Percentiles rank a stretch among this genome's conserved stretches.
Conservation (phyloP, 2,329 filamentous ascomycete species). For the Pyrenochaeta sp. region DNA sequence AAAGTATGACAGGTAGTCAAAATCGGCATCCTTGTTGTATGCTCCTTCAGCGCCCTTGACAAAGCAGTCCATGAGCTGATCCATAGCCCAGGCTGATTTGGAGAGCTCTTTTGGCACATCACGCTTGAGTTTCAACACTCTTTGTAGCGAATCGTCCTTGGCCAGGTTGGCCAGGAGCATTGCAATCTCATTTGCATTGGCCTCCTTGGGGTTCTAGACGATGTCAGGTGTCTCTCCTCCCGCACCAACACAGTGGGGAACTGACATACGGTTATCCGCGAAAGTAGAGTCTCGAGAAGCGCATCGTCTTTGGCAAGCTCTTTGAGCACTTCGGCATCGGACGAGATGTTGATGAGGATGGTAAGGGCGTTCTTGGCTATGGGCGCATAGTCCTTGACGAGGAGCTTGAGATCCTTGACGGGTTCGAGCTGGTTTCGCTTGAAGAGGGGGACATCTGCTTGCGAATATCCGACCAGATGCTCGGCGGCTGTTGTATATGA, state of each 20-base stretch:
- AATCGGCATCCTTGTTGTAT: conserved; percentile 86
- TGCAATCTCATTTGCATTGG: conserved; percentile 81
- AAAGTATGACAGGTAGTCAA: conserved; percentile 91
- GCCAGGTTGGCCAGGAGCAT: conserved; percentile 94
- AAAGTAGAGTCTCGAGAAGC: conserved; percentile 78
- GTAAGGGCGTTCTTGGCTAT: conserved; percentile 93
- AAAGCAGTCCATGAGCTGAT: conserved; percentile 94
- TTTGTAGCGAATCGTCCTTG: conserved; percentile 77
- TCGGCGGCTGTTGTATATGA: conserved; percentile 69
- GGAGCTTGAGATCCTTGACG: conserved; percentile 83
- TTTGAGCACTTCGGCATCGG: conserved; percentile 77
- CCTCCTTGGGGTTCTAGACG: conserved; percentile 72
- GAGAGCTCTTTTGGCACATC: conserved; percentile 72
- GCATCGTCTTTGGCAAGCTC: conserved; percentile 77
- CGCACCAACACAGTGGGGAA: conserved; percentile 31
- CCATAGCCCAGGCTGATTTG: conserved; percentile 76
- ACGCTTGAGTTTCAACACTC: conserved; percentile 73
- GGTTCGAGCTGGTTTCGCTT: conserved; percentile 80
- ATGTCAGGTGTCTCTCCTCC: conserved; percentile 9
- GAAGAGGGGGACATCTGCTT: conserved; percentile 80
- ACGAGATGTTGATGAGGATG: conserved; percentile 86
- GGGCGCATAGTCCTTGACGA: conserved; percentile 83
- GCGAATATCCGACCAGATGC: conserved; percentile 84
- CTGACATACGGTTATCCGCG: conserved; percentile 76
- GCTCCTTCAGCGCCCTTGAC: conserved; percentile 85